These are phyloP conservation scores for Nannochloropsis gaditana DNA, from an alignment of 108 stramenopile genomes.

Conservation along the genomic window DNA sequence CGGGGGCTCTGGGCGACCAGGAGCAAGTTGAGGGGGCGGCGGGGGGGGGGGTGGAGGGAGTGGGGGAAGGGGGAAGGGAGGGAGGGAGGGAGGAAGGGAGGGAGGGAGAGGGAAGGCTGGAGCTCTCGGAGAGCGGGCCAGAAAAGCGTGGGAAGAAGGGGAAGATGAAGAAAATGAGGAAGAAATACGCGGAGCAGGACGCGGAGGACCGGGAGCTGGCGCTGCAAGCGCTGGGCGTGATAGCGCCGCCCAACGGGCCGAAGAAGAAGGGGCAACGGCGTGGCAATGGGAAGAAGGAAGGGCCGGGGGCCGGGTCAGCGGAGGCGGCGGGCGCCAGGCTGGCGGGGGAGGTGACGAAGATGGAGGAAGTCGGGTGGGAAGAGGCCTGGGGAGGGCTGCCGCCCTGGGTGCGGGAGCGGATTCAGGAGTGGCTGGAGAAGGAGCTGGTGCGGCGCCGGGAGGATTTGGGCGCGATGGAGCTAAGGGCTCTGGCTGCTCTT, in stretches of 20 bases:
- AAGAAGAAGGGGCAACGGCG: background rate
- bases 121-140: background rate
- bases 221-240: constrained; percentile 73
- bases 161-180: constrained; percentile 54
- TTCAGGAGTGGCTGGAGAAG: background rate
- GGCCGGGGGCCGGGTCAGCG: background rate
- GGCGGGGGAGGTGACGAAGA: constrained; percentile 16
- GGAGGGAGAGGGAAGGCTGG: background rate
- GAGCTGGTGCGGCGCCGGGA: background rate
- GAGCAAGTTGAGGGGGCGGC: background rate
- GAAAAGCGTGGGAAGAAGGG: constrained; percentile 37
- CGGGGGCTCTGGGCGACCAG: background rate
- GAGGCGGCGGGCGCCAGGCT: background rate
- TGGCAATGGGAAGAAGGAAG: background rate
- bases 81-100: background rate
- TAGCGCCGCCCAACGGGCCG: constrained; percentile 41
- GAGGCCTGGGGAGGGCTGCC: constrained; percentile 9
- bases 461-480: background rate
- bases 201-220: constrained; percentile 88
- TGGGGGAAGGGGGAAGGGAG: background rate
- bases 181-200: constrained; percentile 91
- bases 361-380: background rate
- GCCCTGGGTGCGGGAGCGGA: background rate
- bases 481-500: background rate
- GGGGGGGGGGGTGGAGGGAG: constrained; percentile 8